Percentiles rank a stretch among this genome's conserved stretches.
Evolutionary conservation across 2,329 filamentous ascomycete genomes (phyloP).

Genomic region (Aspergillus pseudoglaucus): DNA sequence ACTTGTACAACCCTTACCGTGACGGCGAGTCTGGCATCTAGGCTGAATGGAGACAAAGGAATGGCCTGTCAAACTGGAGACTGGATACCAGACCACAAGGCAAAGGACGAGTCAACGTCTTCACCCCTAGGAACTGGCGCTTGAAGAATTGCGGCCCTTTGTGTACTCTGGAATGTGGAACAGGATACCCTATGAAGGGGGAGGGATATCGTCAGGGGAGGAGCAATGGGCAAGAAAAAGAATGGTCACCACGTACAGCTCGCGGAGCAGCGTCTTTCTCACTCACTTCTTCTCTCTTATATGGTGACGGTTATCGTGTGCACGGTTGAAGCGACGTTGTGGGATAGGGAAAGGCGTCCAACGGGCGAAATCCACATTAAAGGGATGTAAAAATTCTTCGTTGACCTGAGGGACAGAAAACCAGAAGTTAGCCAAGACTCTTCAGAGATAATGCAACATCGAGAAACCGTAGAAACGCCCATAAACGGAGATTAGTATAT

Average conservation of each 20-base stretch:
- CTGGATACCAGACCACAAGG: conserved; percentile 32
- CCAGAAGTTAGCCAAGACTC: conserved; percentile 10
- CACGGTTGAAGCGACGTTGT: conserved; percentile 16
- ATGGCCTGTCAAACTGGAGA: conserved; percentile 34
- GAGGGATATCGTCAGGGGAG: conserved; percentile 31
- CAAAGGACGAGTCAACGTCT: conserved; percentile 44
- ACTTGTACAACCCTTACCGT: conserved; percentile 38
- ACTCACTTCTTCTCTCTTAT: too few relatives aligned
- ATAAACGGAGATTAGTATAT: conserved; percentile 1
- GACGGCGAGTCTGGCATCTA: conserved; percentile 41
- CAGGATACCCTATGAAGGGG: conserved; percentile 35
- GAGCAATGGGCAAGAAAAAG: conserved; percentile 22
- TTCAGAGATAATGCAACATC: neutral
- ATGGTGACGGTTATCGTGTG: conserved; percentile 18
- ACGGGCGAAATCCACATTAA: conserved; percentile 23
- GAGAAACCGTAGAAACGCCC: neutral
- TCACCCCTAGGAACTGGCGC: conserved; percentile 34
- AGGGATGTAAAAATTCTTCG: conserved; percentile 14
- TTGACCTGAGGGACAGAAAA: conserved; percentile 10
- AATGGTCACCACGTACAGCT: conserved; percentile 30
- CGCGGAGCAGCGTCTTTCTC: conserved; percentile 21
- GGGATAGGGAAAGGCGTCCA: conserved; percentile 13
- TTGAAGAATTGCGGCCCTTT: conserved; percentile 22
- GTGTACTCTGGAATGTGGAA: conserved; percentile 34
- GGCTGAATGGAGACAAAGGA: conserved; percentile 33